Conservation (phyloP, 2,329 filamentous ascomycete genomes). For the Monilinia vaccinii-corymbosi region DNA sequence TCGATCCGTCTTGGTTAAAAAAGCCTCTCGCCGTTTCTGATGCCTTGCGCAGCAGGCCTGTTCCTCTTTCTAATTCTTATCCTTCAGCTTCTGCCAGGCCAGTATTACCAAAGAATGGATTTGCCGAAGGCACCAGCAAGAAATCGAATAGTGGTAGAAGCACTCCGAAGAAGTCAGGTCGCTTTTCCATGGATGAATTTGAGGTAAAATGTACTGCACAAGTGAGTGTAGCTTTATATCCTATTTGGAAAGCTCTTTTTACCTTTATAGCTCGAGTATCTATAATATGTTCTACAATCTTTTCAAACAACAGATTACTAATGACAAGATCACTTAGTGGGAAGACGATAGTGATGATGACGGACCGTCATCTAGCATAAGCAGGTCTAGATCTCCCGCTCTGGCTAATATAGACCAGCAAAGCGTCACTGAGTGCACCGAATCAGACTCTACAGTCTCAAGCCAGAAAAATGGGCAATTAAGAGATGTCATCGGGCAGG, state of each 20-base stretch:
- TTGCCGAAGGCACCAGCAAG: not conserved
- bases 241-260: not conserved
- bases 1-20: not conserved
- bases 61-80: not conserved
- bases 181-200: not conserved
- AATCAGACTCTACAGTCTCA: not conserved
- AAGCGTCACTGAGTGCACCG: not conserved
- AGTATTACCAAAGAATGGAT: too few relatives aligned
- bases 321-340: not conserved
- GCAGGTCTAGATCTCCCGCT: not conserved
- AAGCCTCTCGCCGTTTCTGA: slow-evolving; percentile 5
- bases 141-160: slow-evolving; percentile 14
- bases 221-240: not conserved
- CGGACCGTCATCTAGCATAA: not conserved
- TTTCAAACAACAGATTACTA: not conserved
- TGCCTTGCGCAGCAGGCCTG: not conserved
- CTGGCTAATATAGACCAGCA: not conserved
- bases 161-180: not conserved
- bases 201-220: not conserved
- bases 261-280: too few relatives aligned
- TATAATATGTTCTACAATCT: not conserved
- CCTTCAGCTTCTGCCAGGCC: not conserved
- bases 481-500: not conserved
- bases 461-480: not conserved
- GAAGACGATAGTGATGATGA: not conserved